Percentiles rank a stretch among this genome's conserved stretches.
Evolutionary conservation across 768 basidiomycete species (phyloP).

Genomic region (Pleurotus tuoliensis): DNA sequence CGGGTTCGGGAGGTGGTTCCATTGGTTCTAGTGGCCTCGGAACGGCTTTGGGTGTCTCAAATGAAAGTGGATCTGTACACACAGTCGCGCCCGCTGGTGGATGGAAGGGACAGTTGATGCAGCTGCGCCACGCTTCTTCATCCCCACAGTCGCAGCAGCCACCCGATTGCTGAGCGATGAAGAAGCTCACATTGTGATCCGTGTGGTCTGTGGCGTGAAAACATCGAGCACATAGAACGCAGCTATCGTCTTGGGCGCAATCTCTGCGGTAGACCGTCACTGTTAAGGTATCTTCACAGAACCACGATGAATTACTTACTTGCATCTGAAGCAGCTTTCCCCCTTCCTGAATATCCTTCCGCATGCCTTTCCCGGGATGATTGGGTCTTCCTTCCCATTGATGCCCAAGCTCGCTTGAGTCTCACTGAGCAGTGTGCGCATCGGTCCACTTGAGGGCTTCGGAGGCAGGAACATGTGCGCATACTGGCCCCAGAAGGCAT

Average conservation of each 20-base stretch:
- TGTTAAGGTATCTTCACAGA: slow-evolving; percentile 1
- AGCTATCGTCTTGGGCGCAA: slow-evolving; percentile 86
- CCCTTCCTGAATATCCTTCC: slow-evolving; percentile 87
- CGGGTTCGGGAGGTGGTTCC: not conserved
- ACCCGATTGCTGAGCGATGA: slow-evolving; percentile 86
- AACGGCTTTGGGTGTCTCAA: slow-evolving; percentile 38
- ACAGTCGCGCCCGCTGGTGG: slow-evolving; percentile 39
- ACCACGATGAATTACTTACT: slow-evolving; percentile 49
- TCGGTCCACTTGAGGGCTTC: slow-evolving; percentile 57
- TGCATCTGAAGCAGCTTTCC: slow-evolving; percentile 92
- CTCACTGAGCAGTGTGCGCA: slow-evolving; percentile 63
- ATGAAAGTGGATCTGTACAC: slow-evolving; percentile 9
- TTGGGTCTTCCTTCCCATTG: slow-evolving; percentile 53
- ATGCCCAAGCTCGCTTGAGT: slow-evolving; percentile 59
- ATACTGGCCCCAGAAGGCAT: slow-evolving; percentile 78
- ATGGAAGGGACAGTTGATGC: slow-evolving; percentile 71
- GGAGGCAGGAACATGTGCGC: slow-evolving; percentile 69
- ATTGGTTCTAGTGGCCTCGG: slow-evolving; percentile 22
- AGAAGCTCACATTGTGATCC: slow-evolving; percentile 90
- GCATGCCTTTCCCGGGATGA: slow-evolving; percentile 71
- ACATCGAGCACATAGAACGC: slow-evolving; percentile 85
- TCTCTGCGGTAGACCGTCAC: slow-evolving; percentile 50
- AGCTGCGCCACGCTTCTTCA: slow-evolving; percentile 75
- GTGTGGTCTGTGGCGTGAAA: slow-evolving; percentile 86
- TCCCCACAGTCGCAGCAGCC: slow-evolving; percentile 97